Evolutionary conservation across 768 basidiomycete genomes (phyloP), one percentile per base, ranked within the genome.

Genomic region (Fistulinella prunicolor): DNA sequence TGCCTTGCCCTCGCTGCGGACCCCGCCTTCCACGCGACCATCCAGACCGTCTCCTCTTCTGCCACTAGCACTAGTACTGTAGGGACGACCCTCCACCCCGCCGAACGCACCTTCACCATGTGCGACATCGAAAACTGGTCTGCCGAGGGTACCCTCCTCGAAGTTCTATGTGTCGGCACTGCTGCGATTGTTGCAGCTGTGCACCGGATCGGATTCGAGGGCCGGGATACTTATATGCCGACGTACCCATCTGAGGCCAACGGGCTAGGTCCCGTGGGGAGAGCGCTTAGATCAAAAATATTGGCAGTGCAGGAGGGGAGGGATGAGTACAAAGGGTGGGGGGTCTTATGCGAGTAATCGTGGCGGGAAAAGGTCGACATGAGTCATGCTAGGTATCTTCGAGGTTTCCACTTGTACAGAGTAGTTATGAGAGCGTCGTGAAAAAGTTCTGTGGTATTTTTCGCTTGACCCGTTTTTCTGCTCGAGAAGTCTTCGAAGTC

Each of bases 101-200:
- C 73, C n/a, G 88, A 90, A 64, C 75, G 77, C 13, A 54, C 71
- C 3, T 66, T 90, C n/a, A 80, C 82, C 16, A 81, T 83, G 62
- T 48, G 64, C 4, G 79, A 89, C 44, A 59, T 90, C 72, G 81
- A 9, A 62, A 75, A 56, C 47, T 83, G 70, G 49, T 70, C 79
- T 9, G 58, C 76, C 47, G 68, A 78, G n/a, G 89, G 86, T 10
- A 72, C 68, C 12, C 75, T 97, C 9, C 74, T 85, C 19, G 94
- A 97, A 66, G 75, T 89, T 13, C 90, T 97, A 60, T 86, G 87
- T 38, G 79, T 88, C 26, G 94, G 94, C 63, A 89, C 86, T 0
- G 91, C 89, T 7, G 89, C 81, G 26, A 79, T 91, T 47, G 83
- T 93, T 45, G 83, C 77, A 23, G 78, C 85, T 3, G 79, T 86